phyloP scores from a whole-genome alignment of 768 basidiomycete species.

The Tephrocybe sp. region DNA sequence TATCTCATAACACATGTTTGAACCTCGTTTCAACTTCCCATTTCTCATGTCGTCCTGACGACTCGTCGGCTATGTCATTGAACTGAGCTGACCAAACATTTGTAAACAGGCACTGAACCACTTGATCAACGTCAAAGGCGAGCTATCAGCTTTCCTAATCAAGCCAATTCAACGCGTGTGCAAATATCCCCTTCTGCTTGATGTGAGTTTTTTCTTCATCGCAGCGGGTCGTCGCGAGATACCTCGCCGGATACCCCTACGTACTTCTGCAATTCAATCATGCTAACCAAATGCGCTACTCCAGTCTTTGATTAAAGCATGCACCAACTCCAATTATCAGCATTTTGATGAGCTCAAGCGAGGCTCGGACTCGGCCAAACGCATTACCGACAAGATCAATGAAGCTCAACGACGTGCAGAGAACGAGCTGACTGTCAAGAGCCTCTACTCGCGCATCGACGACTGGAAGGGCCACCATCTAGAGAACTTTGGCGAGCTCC shows the following conservation, averaged over 20 bases:
- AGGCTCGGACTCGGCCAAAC: slow-evolving; percentile 84
- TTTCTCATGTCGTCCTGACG: slow-evolving; percentile 3
- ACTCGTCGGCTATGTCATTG: slow-evolving; percentile 23
- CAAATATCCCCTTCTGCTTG: slow-evolving; percentile 95
- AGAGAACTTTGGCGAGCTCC: slow-evolving; percentile 88
- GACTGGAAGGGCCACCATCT: slow-evolving; percentile 99
- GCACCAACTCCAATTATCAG: slow-evolving; percentile 58
- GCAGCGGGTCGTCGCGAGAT: too few species aligned
- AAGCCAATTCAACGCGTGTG: slow-evolving; percentile 98
- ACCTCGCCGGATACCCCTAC: too few species aligned
- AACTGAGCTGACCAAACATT: slow-evolving; percentile 37
- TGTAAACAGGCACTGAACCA: slow-evolving; percentile 69
- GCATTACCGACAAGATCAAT: slow-evolving; percentile 94
- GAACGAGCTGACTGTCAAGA: slow-evolving; percentile 87
- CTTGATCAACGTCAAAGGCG: slow-evolving; percentile 86
- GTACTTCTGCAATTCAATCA: slow-evolving; percentile 10
- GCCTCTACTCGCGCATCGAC: slow-evolving; percentile 81
- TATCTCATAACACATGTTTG: slow-evolving; percentile 17
- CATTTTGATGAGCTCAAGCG: slow-evolving; percentile 77
- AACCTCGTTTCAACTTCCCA: slow-evolving; percentile 2
- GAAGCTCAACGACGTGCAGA: slow-evolving; percentile 91
- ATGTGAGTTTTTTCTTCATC: slow-evolving; percentile 52
- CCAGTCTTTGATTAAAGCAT: slow-evolving; percentile 75
- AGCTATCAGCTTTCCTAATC: slow-evolving; percentile 94
- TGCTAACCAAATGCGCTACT: slow-evolving; percentile 7